A percentile compares a stretch with the other conserved stretches of the same genome.
phyloP scores from a whole-genome alignment of 257 asterid genomes.

The Fraxinus cuspidata region DNA sequence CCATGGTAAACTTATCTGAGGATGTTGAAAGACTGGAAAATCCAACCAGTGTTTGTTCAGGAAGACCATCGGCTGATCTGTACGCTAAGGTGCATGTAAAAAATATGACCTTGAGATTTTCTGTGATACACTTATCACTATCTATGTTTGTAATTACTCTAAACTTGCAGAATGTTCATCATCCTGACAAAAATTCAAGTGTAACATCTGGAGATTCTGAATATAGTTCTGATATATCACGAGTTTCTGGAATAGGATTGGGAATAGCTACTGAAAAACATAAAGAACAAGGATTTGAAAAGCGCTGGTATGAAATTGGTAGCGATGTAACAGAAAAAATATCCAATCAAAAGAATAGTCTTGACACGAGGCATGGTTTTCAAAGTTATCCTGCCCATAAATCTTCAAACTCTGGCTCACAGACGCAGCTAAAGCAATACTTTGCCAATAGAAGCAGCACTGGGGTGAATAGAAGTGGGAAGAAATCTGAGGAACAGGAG shows the following conservation, averaged over 20 bases:
- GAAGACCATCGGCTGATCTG: slow-evolving; percentile 57
- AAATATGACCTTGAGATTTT: slow-evolving; percentile 11
- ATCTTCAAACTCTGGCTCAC: slow-evolving; percentile 38
- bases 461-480: slow-evolving; percentile 65
- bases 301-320: slow-evolving; percentile 57
- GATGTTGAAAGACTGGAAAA: slow-evolving; percentile 58
- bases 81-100: slow-evolving; percentile 45
- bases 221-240: slow-evolving; percentile 45
- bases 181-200: slow-evolving; percentile 39
- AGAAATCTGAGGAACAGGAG: slow-evolving; percentile 86
- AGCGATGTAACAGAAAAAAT: slow-evolving; percentile 33
- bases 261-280: slow-evolving; percentile 48
- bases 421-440: slow-evolving; percentile 38
- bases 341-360: slow-evolving; percentile 55
- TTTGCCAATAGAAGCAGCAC: slow-evolving; percentile 36
- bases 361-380: slow-evolving; percentile 52
- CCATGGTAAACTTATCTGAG: slow-evolving; percentile 38
- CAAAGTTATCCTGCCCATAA: slow-evolving; percentile 44
- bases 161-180: slow-evolving; percentile 54
- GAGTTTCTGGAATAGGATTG: slow-evolving; percentile 40
- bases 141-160: slow-evolving; percentile 13
- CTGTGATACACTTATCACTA: slow-evolving; percentile 13
- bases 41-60: slow-evolving; percentile 48
- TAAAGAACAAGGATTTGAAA: slow-evolving; percentile 54
- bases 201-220: slow-evolving; percentile 51